Percentiles rank a stretch among this genome's conserved stretches.
Evolutionary conservation across 2,329 filamentous ascomycete genomes (phyloP).

Genomic region (Xylaria sp.): DNA sequence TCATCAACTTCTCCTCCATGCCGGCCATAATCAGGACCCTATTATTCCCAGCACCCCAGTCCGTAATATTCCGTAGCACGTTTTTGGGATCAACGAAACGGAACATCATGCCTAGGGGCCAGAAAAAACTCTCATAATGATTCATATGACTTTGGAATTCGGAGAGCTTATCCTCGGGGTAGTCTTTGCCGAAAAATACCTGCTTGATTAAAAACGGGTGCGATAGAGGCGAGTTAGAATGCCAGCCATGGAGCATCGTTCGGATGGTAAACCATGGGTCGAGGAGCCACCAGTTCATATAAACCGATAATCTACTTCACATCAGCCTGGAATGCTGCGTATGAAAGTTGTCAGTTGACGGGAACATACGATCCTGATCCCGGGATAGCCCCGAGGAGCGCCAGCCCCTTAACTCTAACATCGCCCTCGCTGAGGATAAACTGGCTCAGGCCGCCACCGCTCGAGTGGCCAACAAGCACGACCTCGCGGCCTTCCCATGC

Average conservation of each 20-base stretch:
- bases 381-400: constrained; percentile 59
- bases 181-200: constrained; percentile 61
- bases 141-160: constrained; percentile 56
- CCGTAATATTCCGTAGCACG: constrained; percentile 53
- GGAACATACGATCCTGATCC: constrained; percentile 59
- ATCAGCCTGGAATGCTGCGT: constrained; percentile 20
- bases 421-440: constrained; percentile 56
- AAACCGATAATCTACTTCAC: constrained; percentile 51
- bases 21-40: constrained; percentile 55
- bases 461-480: constrained; percentile 62
- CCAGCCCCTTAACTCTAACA: constrained; percentile 56
- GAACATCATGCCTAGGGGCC: constrained; percentile 60
- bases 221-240: constrained; percentile 63
- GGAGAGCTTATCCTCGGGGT: constrained; percentile 53
- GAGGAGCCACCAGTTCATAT: constrained; percentile 57
- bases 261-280: constrained; percentile 61
- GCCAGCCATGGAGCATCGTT: constrained; percentile 58
- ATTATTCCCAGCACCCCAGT: constrained; percentile 44
- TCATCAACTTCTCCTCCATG: constrained; percentile 55
- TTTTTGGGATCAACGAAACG: constrained; percentile 55
- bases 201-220: constrained; percentile 59
- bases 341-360: background rate
- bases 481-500: constrained; percentile 48
- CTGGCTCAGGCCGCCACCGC: constrained; percentile 62
- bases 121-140: constrained; percentile 63